These are phyloP conservation scores for Dendryphion nanum DNA, from an alignment of 2,329 filamentous ascomycete genomes.

Conservation along the genomic window DNA sequence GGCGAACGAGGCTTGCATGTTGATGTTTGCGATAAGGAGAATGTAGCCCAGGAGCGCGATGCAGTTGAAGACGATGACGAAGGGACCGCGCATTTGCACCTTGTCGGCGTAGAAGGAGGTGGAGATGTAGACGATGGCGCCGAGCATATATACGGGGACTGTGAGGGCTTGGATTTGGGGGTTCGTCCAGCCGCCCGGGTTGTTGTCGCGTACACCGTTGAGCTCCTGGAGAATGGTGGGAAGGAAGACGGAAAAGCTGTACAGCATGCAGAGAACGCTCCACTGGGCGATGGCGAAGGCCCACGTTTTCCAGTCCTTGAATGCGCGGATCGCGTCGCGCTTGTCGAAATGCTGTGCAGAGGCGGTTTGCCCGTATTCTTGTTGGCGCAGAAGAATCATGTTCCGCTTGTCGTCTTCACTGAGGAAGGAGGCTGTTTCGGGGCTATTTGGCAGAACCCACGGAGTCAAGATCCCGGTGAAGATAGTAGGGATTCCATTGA, in stretches of 20 bases:
- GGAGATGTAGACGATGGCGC: constrained; percentile 1
- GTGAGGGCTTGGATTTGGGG: background rate
- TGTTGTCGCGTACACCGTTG: no score
- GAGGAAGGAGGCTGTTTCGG: constrained; percentile 27
- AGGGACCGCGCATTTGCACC: background rate
- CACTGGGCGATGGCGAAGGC: constrained; percentile 8
- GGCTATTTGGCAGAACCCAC: constrained; percentile 23
- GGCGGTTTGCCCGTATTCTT: constrained; percentile 44
- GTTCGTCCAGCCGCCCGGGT: background rate
- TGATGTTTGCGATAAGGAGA: background rate
- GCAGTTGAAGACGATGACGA: background rate
- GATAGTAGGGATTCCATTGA: constrained; percentile 10
- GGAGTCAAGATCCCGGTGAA: background rate
- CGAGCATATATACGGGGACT: constrained; percentile 2
- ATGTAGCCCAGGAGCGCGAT: background rate
- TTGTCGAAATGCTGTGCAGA: constrained; percentile 47
- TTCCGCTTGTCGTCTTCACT: constrained; percentile 27
- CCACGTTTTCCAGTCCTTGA: constrained; percentile 35
- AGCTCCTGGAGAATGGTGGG: constrained; percentile 1
- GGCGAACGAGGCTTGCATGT: constrained; percentile 8
- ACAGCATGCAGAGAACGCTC: constrained; percentile 1
- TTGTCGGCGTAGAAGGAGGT: constrained; percentile 1
- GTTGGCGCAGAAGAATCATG: constrained; percentile 20
- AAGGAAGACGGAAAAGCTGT: constrained; percentile 1
- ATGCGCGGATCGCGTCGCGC: constrained; percentile 49